phyloP scores from a whole-genome alignment of 805 yeast species.

The Zygoascus flipseniorum region DNA sequence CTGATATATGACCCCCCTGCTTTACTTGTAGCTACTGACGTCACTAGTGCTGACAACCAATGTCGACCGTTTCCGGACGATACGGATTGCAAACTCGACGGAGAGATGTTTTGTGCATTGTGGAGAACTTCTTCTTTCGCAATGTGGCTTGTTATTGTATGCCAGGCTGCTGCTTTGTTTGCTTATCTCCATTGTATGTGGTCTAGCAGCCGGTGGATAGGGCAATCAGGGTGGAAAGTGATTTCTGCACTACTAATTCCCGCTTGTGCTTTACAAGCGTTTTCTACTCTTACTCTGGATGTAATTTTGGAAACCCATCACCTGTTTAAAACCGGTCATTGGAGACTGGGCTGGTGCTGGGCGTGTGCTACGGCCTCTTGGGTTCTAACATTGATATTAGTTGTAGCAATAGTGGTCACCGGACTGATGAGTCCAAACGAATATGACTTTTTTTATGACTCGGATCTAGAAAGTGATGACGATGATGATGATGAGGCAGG shows the following conservation, averaged over 20 bases:
- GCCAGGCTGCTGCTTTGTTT: constrained; percentile 19
- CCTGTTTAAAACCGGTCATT: constrained; percentile 16
- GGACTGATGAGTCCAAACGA: constrained; percentile 16
- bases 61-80: constrained; percentile 19
- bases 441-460: constrained; percentile 14
- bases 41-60: not conserved
- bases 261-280: constrained; percentile 4
- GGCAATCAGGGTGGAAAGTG: constrained; percentile 13
- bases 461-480: constrained; percentile 11
- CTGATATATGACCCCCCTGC: not conserved
- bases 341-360: constrained; percentile 20
- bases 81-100: constrained; percentile 12
- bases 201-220: constrained; percentile 8
- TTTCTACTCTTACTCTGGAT: constrained; percentile 5
- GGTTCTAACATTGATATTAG: constrained; percentile 10
- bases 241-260: constrained; percentile 4
- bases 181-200: constrained; percentile 11
- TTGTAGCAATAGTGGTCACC: constrained; percentile 16
- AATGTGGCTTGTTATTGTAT: constrained; percentile 19
- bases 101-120: constrained; percentile 20
- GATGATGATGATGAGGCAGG: constrained; percentile 15
- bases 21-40: not conserved
- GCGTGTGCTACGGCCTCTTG: constrained; percentile 14
- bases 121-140: constrained; percentile 25
- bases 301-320: constrained; percentile 12